Evolutionary conservation across 441 rosid genomes (phyloP), one percentile per base, ranked within the genome.

Genomic region (Erodium chrysanthum): DNA sequence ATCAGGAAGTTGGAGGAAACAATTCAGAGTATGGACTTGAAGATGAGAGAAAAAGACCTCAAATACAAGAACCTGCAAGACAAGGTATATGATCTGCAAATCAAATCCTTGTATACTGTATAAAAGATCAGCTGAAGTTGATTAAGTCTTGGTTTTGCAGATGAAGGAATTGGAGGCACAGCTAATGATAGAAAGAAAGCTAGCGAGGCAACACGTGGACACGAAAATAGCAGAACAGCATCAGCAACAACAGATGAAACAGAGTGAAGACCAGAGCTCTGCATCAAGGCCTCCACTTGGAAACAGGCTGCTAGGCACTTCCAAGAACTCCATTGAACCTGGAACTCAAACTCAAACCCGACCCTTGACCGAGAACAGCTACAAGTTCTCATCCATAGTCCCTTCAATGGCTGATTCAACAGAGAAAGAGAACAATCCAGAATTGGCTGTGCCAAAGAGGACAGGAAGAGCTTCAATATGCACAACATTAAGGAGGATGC

Each of bases 121-220:
- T 52, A 52, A 52, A 7, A 6, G 5, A 52, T n/a, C 59, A 1
- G 62, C 69, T 7, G 11, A 62, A 25, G n/a, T 29, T 31, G 7
- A 21, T 65, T 1, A 25, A 35, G 1, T 15, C 9, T 15, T 8
- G 37, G 37, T 68, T 69, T 78, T 73, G 66, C 79, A 91, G 97
- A 78, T 91, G 29, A 93, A 88, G 75, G 98, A 93, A 75, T 83
- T 93, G 60, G 98, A 93, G 79, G 73, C 93, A 0, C 98, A 93
- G 69, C 89, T 93, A 68, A 83, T 93, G 42, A 84, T 89, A 27
- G 98, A 91, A 74, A 89, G 98, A 79, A 93, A 89, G 77, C 85
- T 93, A 15, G 97, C 97, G 25, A 90, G 98, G 59, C 98, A 89
- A 76, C 97, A 93, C 48, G 94, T 93, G 44, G 97, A 93, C 77